Evolutionary conservation across 2,329 filamentous ascomycete genomes (phyloP), one percentile per base, ranked within the genome.

Genomic region (Rhinocladiella mackenziei): DNA sequence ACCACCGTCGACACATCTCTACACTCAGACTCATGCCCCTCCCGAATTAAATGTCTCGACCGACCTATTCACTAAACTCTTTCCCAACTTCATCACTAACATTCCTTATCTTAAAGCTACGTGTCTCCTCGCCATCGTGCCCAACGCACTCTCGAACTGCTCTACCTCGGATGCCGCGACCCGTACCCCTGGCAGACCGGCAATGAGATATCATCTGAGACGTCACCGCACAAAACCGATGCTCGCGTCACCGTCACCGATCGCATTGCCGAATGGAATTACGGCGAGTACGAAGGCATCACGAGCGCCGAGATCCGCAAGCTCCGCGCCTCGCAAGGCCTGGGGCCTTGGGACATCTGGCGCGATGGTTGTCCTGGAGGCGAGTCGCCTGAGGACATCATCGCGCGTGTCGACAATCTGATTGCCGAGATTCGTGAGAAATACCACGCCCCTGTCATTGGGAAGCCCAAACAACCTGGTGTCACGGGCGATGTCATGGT

Each of bases 81-180:
- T n/a, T 19, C 36, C 20, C 19, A 9, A 40, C 45, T 39, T 14
- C 39, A 23, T 44, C 29, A 30, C 28, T n/a, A 30, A n/a, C 11
- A 5, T 14, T 14, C 15, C 15, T 14, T n/a, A n/a, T n/a, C n/a
- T 30, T 14, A 45, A 45, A 78, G 76, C 58, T 95, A 91, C 65
- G 88, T 96, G 29, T 94, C 87, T 2, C 91, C 89, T 2, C 83
- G 89, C 34, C 79, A 77, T 50, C 84, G 89, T 47, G 88, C 91
- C 14, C 89, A 92, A 65, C 77, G 80, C 38, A 97, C 89, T n/a
- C 83, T 96, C 60, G 88, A 95, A 63, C 78, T 96, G 35, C 80
- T 96, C 18, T 78, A 85, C 56, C 71, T 95, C 14, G 85, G 82
- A 37, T 81, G 82, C 60, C 65, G 70, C n/a, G 76, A 80, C 29